Percentiles rank a stretch among this genome's conserved stretches.
These are phyloP conservation scores for Arabis alpina DNA, from an alignment of 345 rosid genomes.

Conservation along the genomic window DNA sequence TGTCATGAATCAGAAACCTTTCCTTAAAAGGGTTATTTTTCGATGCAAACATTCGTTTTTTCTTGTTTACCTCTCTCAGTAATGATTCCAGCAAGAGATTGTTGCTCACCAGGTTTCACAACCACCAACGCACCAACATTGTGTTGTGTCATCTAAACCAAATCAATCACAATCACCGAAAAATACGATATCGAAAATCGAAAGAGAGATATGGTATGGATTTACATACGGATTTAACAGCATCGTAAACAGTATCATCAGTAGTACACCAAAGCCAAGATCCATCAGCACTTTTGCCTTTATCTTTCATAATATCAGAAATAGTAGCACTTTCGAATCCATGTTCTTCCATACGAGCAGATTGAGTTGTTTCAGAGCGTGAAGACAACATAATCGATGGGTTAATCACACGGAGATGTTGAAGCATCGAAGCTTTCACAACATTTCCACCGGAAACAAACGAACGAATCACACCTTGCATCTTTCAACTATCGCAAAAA, in stretches of 20 bases:
- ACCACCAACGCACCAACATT: conserved; percentile 98
- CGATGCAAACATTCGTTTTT: too few relatives aligned
- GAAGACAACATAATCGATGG: conserved; percentile 60
- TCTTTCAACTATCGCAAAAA: conserved; percentile 40
- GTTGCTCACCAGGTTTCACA: conserved; percentile 88
- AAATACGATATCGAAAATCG: neutral
- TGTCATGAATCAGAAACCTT: neutral
- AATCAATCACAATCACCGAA: neutral
- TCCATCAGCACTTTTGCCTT: conserved; percentile 93
- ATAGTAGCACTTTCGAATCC: conserved; percentile 94
- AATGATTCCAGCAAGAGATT: conserved; percentile 91
- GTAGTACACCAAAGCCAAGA: conserved; percentile 99
- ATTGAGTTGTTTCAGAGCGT: conserved; percentile 59
- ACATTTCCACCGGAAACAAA: conserved; percentile 57
- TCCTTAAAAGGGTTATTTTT: too few relatives aligned
- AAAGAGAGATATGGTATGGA: neutral
- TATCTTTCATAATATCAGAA: conserved; percentile 70
- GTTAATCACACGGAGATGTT: conserved; percentile 61
- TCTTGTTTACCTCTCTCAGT: conserved; percentile 85
- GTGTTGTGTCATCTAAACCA: conserved; percentile 91
- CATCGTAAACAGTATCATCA: conserved; percentile 85
- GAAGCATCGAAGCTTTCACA: conserved; percentile 59
- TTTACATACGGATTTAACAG: conserved; percentile 83
- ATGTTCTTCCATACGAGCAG: conserved; percentile 85
- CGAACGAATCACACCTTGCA: conserved; percentile 62